phyloP scores from a whole-genome alignment of 2,329 filamentous ascomycete genomes.

The Ceratocystiopsis brevicomis region DNA sequence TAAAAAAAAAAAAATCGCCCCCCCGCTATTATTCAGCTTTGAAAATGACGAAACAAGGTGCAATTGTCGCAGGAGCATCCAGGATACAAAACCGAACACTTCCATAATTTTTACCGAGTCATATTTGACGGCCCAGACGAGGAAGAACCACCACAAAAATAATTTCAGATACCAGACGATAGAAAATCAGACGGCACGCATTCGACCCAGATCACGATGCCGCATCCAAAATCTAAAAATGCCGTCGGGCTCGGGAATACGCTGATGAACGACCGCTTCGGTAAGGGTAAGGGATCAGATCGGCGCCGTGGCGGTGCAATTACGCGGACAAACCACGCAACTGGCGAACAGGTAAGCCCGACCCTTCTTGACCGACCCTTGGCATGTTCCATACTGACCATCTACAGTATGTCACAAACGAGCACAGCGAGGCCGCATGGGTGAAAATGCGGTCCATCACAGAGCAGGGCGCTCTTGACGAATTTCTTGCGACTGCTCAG shows the following conservation, averaged over 20 bases:
- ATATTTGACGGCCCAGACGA: background rate
- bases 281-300: slow-evolving; percentile 72
- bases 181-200: background rate
- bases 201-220: slow-evolving; percentile 22
- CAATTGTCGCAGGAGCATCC: too few relatives aligned
- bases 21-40: too few relatives aligned
- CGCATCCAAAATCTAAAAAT: slow-evolving; percentile 78
- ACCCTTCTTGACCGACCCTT: too few relatives aligned
- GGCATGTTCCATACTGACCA: background rate
- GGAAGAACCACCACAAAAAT: too few relatives aligned
- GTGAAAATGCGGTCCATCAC: slow-evolving; percentile 99
- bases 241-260: slow-evolving; percentile 86
- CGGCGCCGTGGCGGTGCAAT: slow-evolving; percentile 49
- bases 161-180: background rate
- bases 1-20: too few relatives aligned
- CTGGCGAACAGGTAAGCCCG: slow-evolving; percentile 48
- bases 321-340: slow-evolving; percentile 54
- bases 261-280: slow-evolving; percentile 97
- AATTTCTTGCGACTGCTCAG: slow-evolving; percentile 90
- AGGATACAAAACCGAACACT: too few relatives aligned
- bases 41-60: too few relatives aligned
- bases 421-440: slow-evolving; percentile 80
- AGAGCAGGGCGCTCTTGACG: slow-evolving; percentile 87
- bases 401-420: slow-evolving; percentile 67
- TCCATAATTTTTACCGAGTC: too few relatives aligned